phyloP scores from a whole-genome alignment of 805 yeast genomes.

The Cephaloascus albidus region DNA sequence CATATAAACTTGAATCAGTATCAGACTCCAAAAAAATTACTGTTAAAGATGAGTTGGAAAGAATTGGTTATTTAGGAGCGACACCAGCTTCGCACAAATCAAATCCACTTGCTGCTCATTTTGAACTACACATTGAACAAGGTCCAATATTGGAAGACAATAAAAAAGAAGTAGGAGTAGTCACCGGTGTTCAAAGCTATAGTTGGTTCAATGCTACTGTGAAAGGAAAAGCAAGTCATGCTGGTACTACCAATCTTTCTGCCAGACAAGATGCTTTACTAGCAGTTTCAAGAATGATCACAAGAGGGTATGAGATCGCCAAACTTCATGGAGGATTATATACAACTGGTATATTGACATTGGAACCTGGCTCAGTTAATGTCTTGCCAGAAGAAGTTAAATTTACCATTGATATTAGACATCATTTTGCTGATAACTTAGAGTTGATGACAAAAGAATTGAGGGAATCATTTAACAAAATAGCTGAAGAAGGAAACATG shows the following conservation, averaged over 20 bases:
- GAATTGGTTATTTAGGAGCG: constrained; percentile 57
- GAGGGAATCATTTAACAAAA: constrained; percentile 22
- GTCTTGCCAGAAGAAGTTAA: constrained; percentile 56
- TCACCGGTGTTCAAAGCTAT: constrained; percentile 58
- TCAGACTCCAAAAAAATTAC: constrained; percentile 39
- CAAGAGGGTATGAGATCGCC: constrained; percentile 47
- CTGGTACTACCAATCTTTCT: constrained; percentile 64
- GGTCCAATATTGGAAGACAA: constrained; percentile 61
- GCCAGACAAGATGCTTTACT: constrained; percentile 54
- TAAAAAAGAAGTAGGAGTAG: constrained; percentile 52
- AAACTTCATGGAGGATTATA: constrained; percentile 40
- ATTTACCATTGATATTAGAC: constrained; percentile 56
- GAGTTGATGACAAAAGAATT: constrained; percentile 25
- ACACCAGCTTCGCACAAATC: constrained; percentile 34
- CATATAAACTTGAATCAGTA: constrained; percentile 43
- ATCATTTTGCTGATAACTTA: constrained; percentile 34
- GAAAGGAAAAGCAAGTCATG: constrained; percentile 58
- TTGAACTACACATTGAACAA: constrained; percentile 71
- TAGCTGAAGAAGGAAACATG: constrained; percentile 24
- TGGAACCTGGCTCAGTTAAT: constrained; percentile 55
- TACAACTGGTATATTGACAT: constrained; percentile 47
- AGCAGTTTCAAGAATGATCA: constrained; percentile 49
- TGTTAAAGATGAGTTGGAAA: constrained; percentile 42
- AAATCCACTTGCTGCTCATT: constrained; percentile 58
- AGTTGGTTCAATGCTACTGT: constrained; percentile 52